Evolutionary conservation across 1,139 yeast species (phyloP), one percentile per base, ranked within the genome.

Genomic region (Kodamaea alishanica): DNA sequence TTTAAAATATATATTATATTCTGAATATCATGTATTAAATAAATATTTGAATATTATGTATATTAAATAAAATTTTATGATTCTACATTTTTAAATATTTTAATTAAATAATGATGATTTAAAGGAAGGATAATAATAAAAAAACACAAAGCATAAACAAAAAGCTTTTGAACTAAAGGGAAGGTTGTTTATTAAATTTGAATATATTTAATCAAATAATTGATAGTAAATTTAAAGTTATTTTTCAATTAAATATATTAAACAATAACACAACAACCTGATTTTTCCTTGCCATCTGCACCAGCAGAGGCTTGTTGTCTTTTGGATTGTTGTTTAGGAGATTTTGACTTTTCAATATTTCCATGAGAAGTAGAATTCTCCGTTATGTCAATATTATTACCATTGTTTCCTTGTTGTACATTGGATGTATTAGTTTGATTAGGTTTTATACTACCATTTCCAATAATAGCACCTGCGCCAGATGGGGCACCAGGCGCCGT

Each of bases 201-300:
- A 15, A 15, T 15, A 15, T 15, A 15, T 15, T 15, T 4, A 15
- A 15, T 15, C 4, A 15, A 15, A 15, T 15, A 15, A 15, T 15
- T 15, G 20, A 15, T 15, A 15, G 20, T 4, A 4, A 15, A 3
- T 15, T 15, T 15, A 4, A 15, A 15, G 3, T 15, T 15, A 3
- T 15, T 15, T 15, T 15, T 15, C 20, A 15, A 15, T 15, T 15
- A 15, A 15, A 15, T 15, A 33, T n/a, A 22, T 49, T 60, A 70
- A 35, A 64, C 70, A 53, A 71, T 68, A 8, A 66, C 70, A 58
- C 77, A 71, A 51, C 77, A 71, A 6, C 76, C 76, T 11, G 65
- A 50, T 52, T 66, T 67, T 41, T 66, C 69, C 51, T 71, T 67
- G 9, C 55, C 41, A 41, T 54, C 62, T 35, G 56, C 32, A 29